Evolutionary conservation across 768 basidiomycete genomes (phyloP).

Genomic region (Bullera alba): DNA sequence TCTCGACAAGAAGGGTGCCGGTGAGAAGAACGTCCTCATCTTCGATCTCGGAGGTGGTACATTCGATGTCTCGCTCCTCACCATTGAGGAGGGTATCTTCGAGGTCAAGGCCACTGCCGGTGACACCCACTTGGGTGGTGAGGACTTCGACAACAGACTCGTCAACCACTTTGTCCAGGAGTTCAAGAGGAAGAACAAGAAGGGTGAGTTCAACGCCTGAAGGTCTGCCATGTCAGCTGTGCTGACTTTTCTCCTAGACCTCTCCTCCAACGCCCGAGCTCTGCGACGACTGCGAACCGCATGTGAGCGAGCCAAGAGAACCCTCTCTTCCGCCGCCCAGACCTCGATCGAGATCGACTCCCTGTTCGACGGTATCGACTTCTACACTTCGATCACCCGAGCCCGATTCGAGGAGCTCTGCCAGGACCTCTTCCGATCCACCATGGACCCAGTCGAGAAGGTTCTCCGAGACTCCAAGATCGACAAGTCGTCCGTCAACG

Average conservation of each 20-base stretch:
- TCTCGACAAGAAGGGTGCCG: constrained; percentile 81
- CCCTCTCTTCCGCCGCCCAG: constrained; percentile 90
- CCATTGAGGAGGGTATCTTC: constrained; percentile 77
- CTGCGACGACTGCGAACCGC: constrained; percentile 91
- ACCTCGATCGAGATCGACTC: constrained; percentile 98
- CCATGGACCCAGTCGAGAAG: constrained; percentile 74
- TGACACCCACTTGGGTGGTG: constrained; percentile 90
- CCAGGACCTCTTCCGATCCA: constrained; percentile 48
- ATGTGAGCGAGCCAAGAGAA: constrained; percentile 99
- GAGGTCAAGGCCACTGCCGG: constrained; percentile 94
- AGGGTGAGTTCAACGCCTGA: constrained; percentile 28
- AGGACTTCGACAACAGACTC: constrained; percentile 91
- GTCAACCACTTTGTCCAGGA: constrained; percentile 81
- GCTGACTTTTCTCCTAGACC: constrained; percentile 53
- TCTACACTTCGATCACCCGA: constrained; percentile 96
- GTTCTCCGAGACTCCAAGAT: constrained; percentile 97
- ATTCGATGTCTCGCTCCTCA: constrained; percentile 94
- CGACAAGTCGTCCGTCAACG: constrained; percentile 89
- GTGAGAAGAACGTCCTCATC: constrained; percentile 91
- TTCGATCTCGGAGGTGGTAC: constrained; percentile 99
- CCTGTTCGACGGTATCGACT: constrained; percentile 93
- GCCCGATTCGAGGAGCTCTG: constrained; percentile 62
- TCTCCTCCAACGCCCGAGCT: constrained; percentile 94
- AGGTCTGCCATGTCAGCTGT: neutral
- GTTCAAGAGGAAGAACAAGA: constrained; percentile 90